phyloP scores from a whole-genome alignment of 345 rosid genomes.

The Salix purpurea region DNA sequence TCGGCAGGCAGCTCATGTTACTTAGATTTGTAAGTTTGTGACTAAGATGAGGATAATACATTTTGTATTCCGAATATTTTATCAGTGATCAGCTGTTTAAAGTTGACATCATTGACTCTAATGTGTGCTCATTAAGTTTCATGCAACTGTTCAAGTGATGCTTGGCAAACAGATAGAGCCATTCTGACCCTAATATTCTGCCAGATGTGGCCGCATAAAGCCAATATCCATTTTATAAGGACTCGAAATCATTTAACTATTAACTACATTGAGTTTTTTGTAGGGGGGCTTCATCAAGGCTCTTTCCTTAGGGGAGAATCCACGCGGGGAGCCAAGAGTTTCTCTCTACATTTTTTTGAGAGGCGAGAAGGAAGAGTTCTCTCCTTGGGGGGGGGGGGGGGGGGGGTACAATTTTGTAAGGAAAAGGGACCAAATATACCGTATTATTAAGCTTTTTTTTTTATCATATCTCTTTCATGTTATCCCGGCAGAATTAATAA shows the following conservation, averaged over 20 bases:
- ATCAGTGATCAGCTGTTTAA: not conserved
- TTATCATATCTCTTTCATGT: not conserved
- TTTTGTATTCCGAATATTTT: not conserved
- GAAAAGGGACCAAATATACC: not conserved
- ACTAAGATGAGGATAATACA: conserved; percentile 9
- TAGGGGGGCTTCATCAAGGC: not conserved
- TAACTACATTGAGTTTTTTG: too few species aligned
- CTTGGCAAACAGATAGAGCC: conserved; percentile 21
- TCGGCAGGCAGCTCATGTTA: conserved; percentile 55
- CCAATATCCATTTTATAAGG: not conserved
- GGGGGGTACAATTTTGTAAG: too few species aligned
- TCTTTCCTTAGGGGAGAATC: not conserved
- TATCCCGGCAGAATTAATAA: too few species aligned
- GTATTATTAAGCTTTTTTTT: too few species aligned
- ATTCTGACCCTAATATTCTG: conserved; percentile 15
- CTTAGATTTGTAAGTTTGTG: conserved; percentile 48
- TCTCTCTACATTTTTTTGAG: not conserved
- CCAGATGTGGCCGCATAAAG: conserved; percentile 12
- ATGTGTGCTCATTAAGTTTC: not conserved
- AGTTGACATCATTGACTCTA: conserved; percentile 9
- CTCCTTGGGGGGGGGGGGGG: too few species aligned
- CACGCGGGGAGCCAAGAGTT: not conserved
- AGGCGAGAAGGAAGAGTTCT: too few species aligned
- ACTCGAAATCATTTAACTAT: not conserved
- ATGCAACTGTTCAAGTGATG: not conserved